Percentiles rank a stretch among this genome's conserved stretches.
Evolutionary conservation across 805 yeast genomes (phyloP).

Genomic region (Ogataea pini): DNA sequence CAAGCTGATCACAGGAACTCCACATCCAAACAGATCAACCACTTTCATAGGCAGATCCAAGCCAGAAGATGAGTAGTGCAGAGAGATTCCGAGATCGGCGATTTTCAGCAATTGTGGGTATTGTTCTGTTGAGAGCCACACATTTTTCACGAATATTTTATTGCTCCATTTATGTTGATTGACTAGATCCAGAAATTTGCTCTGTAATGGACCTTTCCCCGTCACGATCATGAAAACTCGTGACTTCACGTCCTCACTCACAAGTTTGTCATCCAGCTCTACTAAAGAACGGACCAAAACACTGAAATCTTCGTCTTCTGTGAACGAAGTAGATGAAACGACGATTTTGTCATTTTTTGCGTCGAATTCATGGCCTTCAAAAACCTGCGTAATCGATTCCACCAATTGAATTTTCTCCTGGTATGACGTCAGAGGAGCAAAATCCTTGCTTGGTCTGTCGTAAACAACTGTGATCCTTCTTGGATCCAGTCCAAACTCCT

Average conservation of each 20-base stretch:
- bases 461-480: conserved; percentile 64
- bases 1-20: conserved; percentile 84
- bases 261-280: conserved; percentile 47
- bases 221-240: conserved; percentile 77
- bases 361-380: conserved; percentile 24
- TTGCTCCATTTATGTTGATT: conserved; percentile 37
- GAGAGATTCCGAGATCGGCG: conserved; percentile 86
- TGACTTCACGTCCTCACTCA: conserved; percentile 36
- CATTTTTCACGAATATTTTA: conserved; percentile 57
- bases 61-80: conserved; percentile 92
- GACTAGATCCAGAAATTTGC: conserved; percentile 38
- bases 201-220: conserved; percentile 88
- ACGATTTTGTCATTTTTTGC: conserved; percentile 55
- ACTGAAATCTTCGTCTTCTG: conserved; percentile 90
- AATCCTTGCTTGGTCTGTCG: conserved; percentile 80
- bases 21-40: conserved; percentile 94
- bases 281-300: conserved; percentile 69
- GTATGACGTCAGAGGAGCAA: conserved; percentile 48
- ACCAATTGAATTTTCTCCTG: conserved; percentile 35
- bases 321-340: conserved; percentile 88
- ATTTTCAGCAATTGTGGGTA: conserved; percentile 74
- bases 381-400: conserved; percentile 36
- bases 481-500: conserved; percentile 53
- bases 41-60: conserved; percentile 96
- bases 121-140: conserved; percentile 77